Evolutionary conservation across 2,329 filamentous ascomycete genomes (phyloP), one percentile per base, ranked within the genome.

Genomic region (Aspergillus fischeri): DNA sequence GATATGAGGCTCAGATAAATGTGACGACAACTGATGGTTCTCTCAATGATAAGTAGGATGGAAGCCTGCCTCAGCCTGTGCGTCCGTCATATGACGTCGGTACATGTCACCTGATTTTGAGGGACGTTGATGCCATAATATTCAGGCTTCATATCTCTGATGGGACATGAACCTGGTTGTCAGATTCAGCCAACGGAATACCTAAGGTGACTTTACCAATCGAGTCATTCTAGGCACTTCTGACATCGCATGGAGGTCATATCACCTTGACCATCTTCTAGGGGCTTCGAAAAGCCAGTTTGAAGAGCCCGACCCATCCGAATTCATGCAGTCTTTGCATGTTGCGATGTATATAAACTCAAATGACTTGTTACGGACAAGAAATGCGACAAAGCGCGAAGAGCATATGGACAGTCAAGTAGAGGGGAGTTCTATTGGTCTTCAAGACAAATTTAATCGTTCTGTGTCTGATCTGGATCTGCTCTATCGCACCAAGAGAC

Each of bases 31-130:
- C 7, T 10, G 29, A 14, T 28, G 44, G 44, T 47, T 21, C 10
- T 50, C 28, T 48, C 53, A 42, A 38, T 32, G 29, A 27, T 25
- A 49, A 52, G 32, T 32, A 35, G 41, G 42, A 51, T 48, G 59
- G 60, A 32, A 57, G 60, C 60, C 60, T 59, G 25, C 29, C 24
- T 48, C 32, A 25, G 50, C 28, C 51, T 44, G 11, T 50, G 11
- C 38, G 20, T 35, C 42, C 25, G 51, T 59, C 57, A 59, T 54
- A 59, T 59, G 57, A 59, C 57, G 57, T 59, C 49, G n/a, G 11
- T 35, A 35, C 32, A 11, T 14, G 50, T 59, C 57, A 59, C 57
- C 51, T 59, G 57, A 54, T 44, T 35, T 10, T 38, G 52, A 1
- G 27, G 42, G 25, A 47, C 4, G 5, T 27, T 24, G 5, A 2